These are phyloP conservation scores for Aspergillus fructus DNA, from an alignment of 2,329 filamentous ascomycete genomes.

Conservation along the genomic window DNA sequence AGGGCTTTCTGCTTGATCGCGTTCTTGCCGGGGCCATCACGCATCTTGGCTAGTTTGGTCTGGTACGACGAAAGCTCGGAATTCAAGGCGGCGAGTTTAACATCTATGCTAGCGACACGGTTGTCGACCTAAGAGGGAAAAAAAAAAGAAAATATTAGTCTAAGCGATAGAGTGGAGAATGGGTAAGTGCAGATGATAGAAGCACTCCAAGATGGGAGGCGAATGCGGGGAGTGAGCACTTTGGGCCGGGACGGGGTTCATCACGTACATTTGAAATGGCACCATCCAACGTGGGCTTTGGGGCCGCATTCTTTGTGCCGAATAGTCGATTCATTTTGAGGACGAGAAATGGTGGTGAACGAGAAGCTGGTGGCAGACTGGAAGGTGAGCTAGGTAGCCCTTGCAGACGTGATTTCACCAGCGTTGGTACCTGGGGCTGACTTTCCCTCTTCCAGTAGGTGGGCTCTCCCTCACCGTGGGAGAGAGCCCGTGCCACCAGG, in stretches of 20 bases:
- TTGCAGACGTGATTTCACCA: conserved; percentile 1
- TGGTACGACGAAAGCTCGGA: conserved; percentile 88
- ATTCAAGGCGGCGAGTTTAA: conserved; percentile 90
- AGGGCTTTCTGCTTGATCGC: conserved; percentile 93
- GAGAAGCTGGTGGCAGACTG: conserved; percentile 1
- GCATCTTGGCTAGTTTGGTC: conserved; percentile 84
- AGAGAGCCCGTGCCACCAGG: too few species aligned
- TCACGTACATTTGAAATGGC: conserved; percentile 74
- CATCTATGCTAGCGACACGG: conserved; percentile 82
- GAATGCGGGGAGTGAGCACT: conserved; percentile 14
- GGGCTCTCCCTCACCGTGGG: neutral
- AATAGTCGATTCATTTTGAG: conserved; percentile 89
- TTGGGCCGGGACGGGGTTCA: neutral
- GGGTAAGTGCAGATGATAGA: neutral
- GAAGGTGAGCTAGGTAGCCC: neutral
- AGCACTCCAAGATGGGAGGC: neutral
- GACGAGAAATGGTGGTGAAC: neutral
- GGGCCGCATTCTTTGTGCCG: conserved; percentile 78
- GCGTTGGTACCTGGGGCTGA: neutral
- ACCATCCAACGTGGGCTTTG: conserved; percentile 82
- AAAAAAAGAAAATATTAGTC: neutral
- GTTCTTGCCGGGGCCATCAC: conserved; percentile 88
- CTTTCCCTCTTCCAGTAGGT: conserved; percentile 1
- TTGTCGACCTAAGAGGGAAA: conserved; percentile 63
- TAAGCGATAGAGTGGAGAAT: conserved; percentile 3